A percentile compares a stretch with the other conserved stretches of the same genome.
These are phyloP conservation scores for Vanilla planifolia DNA, from an alignment of 106 monocot species.

Conservation along the genomic window DNA sequence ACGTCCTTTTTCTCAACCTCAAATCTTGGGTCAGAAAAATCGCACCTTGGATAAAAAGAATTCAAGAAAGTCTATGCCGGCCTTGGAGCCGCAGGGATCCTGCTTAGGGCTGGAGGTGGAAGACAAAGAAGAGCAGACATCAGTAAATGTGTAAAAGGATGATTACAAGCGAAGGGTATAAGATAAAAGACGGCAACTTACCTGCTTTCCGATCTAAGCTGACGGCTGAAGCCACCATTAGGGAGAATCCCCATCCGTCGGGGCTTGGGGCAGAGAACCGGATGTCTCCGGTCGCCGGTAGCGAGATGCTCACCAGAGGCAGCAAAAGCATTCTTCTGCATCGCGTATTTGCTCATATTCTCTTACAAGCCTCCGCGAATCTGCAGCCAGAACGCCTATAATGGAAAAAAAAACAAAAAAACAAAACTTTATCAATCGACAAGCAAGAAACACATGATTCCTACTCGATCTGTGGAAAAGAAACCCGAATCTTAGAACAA, in stretches of 20 bases:
- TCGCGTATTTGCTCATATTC: constrained; percentile 20
- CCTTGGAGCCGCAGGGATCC: constrained; percentile 11
- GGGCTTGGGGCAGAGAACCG: constrained; percentile 50
- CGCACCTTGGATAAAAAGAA: constrained; percentile 9
- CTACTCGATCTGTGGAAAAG: background rate
- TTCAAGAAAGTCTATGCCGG: constrained; percentile 6
- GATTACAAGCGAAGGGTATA: background rate
- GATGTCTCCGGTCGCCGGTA: constrained; percentile 11
- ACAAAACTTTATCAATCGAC: background rate
- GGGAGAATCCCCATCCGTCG: constrained; percentile 22
- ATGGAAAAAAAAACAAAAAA: background rate
- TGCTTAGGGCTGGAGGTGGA: constrained; percentile 1
- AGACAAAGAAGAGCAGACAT: background rate
- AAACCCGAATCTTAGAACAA: background rate
- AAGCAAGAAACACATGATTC: background rate
- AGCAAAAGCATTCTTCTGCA: constrained; percentile 25
- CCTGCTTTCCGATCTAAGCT: constrained; percentile 14
- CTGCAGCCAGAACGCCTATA: constrained; percentile 8
- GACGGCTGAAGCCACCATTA: constrained; percentile 15
- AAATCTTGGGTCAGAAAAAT: background rate
- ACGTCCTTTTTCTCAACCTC: too few species aligned
- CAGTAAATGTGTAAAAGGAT: too few species aligned
- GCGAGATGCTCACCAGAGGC: constrained; percentile 12
- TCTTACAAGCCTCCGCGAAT: background rate
- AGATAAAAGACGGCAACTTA: background rate